Evolutionary conservation across 768 basidiomycete species (phyloP).

Genomic region (Porpolomopsis calyptriformis): DNA sequence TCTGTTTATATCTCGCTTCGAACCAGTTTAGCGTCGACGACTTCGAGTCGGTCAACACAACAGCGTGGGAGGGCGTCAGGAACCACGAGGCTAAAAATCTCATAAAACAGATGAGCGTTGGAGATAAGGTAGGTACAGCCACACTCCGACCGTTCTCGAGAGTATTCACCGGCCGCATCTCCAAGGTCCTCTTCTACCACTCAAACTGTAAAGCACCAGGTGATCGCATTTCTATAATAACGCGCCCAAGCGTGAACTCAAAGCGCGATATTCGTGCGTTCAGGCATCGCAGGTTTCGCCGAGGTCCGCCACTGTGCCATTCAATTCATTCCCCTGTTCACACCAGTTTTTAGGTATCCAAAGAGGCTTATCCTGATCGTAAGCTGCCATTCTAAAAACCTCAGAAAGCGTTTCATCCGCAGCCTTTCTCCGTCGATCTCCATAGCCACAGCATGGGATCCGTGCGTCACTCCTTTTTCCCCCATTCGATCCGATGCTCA

Average conservation of each 20-base stretch:
- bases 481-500: slow-evolving; percentile 5
- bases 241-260: no score
- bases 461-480: slow-evolving; percentile 35
- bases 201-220: slow-evolving; percentile 81
- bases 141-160: no score
- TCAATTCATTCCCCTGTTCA: background rate
- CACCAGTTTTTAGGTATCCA: slow-evolving; percentile 52
- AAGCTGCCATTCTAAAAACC: slow-evolving; percentile 20
- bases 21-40: slow-evolving; percentile 77
- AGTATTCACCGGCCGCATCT: no score
- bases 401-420: no score
- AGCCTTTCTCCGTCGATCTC: slow-evolving; percentile 5
- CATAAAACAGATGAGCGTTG: slow-evolving; percentile 71
- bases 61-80: slow-evolving; percentile 82
- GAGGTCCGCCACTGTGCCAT: slow-evolving; percentile 35
- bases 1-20: background rate
- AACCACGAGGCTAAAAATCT: slow-evolving; percentile 76
- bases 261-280: background rate
- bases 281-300: slow-evolving; percentile 75
- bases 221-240: no score
- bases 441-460: slow-evolving; percentile 83
- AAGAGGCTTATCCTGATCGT: slow-evolving; percentile 88
- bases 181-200: slow-evolving; percentile 84
- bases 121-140: slow-evolving; percentile 55
- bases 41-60: slow-evolving; percentile 59